Percentiles rank a stretch among this genome's conserved stretches.
Conservation (phyloP, 2,329 filamentous ascomycete species). For the Fusarium solani-melongenae region DNA sequence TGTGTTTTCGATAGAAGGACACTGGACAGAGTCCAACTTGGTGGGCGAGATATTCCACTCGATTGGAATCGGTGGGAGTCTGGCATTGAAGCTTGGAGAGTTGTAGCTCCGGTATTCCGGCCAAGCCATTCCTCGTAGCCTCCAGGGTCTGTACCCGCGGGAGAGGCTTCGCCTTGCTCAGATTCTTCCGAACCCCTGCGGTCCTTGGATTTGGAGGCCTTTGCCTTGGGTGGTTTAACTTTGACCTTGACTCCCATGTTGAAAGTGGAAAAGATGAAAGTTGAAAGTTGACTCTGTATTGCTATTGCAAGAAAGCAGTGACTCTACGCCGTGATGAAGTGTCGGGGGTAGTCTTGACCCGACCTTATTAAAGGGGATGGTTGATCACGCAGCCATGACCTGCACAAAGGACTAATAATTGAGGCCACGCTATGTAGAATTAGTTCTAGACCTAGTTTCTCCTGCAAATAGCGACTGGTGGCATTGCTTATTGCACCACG, state of each 20-base stretch:
- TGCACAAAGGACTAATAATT: not conserved
- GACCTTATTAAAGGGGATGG: not conserved
- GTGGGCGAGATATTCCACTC: not conserved
- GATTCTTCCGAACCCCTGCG: not conserved
- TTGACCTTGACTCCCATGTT: not conserved
- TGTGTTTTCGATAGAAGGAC: not conserved
- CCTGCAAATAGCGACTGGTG: not conserved
- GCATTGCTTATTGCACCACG: not conserved
- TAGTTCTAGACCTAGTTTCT: not conserved
- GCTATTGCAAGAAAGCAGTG: not conserved
- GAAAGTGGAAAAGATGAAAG: not conserved
- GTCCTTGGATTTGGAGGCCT: not conserved
- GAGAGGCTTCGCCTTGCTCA: not conserved
- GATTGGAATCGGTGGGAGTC: not conserved
- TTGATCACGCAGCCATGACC: not conserved
- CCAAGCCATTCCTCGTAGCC: not conserved
- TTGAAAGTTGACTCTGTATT: not conserved
- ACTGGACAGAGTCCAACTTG: not conserved
- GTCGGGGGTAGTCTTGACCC: not conserved
- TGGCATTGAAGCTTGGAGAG: not conserved
- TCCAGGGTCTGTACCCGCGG: not conserved
- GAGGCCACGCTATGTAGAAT: not conserved
- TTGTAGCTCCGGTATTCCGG: not conserved
- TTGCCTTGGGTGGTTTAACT: not conserved
- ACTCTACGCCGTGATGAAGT: not conserved